Base-by-base conservation (phyloP, 306 rosid species). In the Lablab purpureus region DNA sequence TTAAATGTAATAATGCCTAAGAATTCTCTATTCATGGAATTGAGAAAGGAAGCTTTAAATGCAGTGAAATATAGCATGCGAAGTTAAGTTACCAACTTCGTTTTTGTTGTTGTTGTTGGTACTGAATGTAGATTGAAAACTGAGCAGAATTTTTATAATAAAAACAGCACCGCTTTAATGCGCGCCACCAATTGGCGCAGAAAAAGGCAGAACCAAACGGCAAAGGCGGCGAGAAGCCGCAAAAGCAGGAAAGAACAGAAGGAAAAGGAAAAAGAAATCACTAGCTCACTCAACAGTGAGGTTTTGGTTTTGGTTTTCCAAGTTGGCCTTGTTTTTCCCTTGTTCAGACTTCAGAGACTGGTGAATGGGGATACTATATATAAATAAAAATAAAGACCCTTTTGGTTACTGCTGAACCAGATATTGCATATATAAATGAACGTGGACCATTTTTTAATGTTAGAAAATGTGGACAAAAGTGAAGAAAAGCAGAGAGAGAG, bases 171-270 rank as follows among this genome's bases (percentile, higher is more conserved):
- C 78, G 82, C 54, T 89, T 89, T 76, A 90, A 89, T 85, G 92
- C 64, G 91, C 90, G 92, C 89, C 91, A 88, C 87, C 83, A 87
- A 80, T 83, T 74, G 84, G 87, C 62, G 81, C 85, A 75, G 90
- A 81, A 75, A 83, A 82, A 74, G 79, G 78, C 84, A 76, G 87
- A 74, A 87, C 78, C 49, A 79, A 83, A 85, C 78, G 78, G 46
- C 83, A 80, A 85, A 85, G 93, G 83, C 98, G 94, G 97, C 93
- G 81, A 80, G 75, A 46, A 78, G 88, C 82, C 88, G 89, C 89
- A 80, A 90, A 91, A 90, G 89, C 87, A 82, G 89, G 79, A 78
- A 78, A 82, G 32, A 81, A 30, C 51, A 50, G 47, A 65, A 5
- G 1, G 46, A 8, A 12, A 47, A 21, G 10, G 4, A 30, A 10